Percentiles rank a stretch among this genome's conserved stretches.
Conservation (phyloP, 352 stramenopile species). For the Blastocystis sp. region DNA sequence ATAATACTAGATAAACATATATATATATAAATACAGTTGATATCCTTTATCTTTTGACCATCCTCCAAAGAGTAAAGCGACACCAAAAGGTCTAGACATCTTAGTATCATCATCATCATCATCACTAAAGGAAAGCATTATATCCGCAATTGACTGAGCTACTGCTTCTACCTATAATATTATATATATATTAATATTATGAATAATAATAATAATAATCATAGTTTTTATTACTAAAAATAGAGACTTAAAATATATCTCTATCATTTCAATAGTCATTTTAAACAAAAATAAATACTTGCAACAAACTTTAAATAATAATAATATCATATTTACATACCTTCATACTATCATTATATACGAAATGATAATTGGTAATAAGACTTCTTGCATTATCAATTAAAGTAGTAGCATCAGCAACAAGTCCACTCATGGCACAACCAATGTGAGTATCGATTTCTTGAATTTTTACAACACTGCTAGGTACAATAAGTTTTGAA, state of each 20-base stretch:
- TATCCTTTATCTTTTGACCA: conserved; percentile 71
- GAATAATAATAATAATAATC: too few relatives aligned
- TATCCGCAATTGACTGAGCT: conserved; percentile 89
- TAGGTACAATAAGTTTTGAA: conserved; percentile 70
- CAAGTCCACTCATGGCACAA: conserved; percentile 88
- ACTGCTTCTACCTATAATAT: conserved; percentile 57
- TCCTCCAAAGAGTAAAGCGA: conserved; percentile 86
- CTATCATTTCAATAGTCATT: too few relatives aligned
- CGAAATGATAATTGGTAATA: conserved; percentile 90
- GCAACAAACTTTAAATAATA: too few relatives aligned
- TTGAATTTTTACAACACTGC: conserved; percentile 96
- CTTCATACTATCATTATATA: conserved; percentile 81
- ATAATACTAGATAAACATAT: too few relatives aligned
- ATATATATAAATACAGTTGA: conserved; percentile 74
- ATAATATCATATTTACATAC: too few relatives aligned
- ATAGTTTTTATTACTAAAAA: too few relatives aligned
- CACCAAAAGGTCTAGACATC: conserved; percentile 92
- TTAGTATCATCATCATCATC: conserved; percentile 58
- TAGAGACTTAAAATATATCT: too few relatives aligned
- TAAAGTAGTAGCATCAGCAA: conserved; percentile 86
- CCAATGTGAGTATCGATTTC: conserved; percentile 93
- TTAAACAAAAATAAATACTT: too few relatives aligned
- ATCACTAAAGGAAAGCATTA: conserved; percentile 81
- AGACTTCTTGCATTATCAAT: conserved; percentile 95
- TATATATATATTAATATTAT: not conserved